Conservation (phyloP, 768 basidiomycete species). For the Daedaleopsis sinensis region DNA sequence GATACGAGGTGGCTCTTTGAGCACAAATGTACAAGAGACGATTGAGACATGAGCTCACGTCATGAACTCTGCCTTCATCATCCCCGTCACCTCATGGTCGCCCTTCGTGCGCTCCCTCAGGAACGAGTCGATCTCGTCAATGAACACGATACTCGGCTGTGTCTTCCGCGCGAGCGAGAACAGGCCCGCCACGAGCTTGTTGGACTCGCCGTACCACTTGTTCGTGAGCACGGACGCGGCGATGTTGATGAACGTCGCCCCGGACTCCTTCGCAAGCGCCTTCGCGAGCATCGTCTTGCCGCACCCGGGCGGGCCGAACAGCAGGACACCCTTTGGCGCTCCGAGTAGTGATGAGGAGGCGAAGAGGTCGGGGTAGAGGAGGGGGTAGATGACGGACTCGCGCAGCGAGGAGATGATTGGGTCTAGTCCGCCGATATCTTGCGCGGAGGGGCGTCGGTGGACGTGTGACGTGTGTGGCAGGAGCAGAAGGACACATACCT, state of each 20-base stretch:
- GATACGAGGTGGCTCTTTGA: conserved; percentile 1
- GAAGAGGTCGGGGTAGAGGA: conserved; percentile 90
- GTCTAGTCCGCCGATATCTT: conserved; percentile 93
- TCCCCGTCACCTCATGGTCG: conserved; percentile 97
- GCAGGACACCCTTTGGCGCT: conserved; percentile 93
- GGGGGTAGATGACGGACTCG: conserved; percentile 95
- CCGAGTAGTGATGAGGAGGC: conserved; percentile 78
- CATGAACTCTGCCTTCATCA: conserved; percentile 98
- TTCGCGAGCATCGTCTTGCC: conserved; percentile 99
- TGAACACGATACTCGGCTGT: conserved; percentile 96
- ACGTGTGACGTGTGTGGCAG: background rate
- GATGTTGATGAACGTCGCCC: conserved; percentile 95
- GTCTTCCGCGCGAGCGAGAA: conserved; percentile 94
- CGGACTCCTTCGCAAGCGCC: conserved; percentile 95
- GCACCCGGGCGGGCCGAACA: conserved; percentile 97
- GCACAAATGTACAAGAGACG: background rate
- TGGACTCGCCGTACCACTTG: conserved; percentile 89
- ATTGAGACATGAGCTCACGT: conserved; percentile 54
- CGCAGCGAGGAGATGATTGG: conserved; percentile 86
- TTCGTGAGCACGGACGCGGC: conserved; percentile 73
- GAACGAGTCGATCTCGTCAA: conserved; percentile 98
- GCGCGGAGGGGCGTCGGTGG: conserved; percentile 4
- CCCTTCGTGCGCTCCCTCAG: conserved; percentile 83
- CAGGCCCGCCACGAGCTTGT: conserved; percentile 93
- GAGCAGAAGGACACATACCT: conserved; percentile 47